Conservation (phyloP, 805 yeast species). For the Suhomyces sp. region DNA sequence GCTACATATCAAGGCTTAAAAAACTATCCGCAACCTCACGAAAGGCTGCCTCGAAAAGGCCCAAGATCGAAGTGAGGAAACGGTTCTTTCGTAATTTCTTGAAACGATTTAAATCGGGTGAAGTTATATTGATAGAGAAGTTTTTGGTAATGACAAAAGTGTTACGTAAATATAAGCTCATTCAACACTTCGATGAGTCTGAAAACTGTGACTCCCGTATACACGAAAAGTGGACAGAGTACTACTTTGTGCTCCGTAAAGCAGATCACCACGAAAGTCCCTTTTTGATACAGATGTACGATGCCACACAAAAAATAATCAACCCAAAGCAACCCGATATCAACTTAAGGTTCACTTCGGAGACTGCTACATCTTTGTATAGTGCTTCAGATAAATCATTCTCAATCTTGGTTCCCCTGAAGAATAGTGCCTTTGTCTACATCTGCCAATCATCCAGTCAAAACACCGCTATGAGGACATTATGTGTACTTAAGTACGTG, state of each 20-base stretch:
- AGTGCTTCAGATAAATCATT: conserved; percentile 71
- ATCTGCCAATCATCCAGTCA: conserved; percentile 56
- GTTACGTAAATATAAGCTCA: conserved; percentile 15
- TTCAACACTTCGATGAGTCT: conserved; percentile 40
- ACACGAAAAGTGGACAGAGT: conserved; percentile 77
- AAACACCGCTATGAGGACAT: conserved; percentile 60
- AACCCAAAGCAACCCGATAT: conserved; percentile 19
- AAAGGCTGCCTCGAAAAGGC: conserved; percentile 4
- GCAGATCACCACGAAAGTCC: conserved; percentile 54
- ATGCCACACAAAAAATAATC: conserved; percentile 9
- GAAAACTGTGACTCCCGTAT: conserved; percentile 55
- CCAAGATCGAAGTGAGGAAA: conserved; percentile 11
- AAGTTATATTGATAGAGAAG: conserved; percentile 61
- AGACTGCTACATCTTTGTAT: conserved; percentile 48
- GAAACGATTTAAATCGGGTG: conserved; percentile 48
- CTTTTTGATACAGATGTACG: conserved; percentile 61
- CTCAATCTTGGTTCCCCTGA: conserved; percentile 39
- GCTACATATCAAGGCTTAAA: conserved; percentile 19
- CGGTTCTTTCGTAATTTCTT: conserved; percentile 23
- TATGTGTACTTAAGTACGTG: conserved; percentile 51
- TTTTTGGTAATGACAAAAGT: conserved; percentile 64
- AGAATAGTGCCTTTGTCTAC: conserved; percentile 36
- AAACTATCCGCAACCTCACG: conserved; percentile 22
- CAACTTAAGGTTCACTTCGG: conserved; percentile 15
- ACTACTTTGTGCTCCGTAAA: conserved; percentile 66